Evolutionary conservation across 2,329 filamentous ascomycete species (phyloP).

Genomic region (Beauveria rudraprayagi): DNA sequence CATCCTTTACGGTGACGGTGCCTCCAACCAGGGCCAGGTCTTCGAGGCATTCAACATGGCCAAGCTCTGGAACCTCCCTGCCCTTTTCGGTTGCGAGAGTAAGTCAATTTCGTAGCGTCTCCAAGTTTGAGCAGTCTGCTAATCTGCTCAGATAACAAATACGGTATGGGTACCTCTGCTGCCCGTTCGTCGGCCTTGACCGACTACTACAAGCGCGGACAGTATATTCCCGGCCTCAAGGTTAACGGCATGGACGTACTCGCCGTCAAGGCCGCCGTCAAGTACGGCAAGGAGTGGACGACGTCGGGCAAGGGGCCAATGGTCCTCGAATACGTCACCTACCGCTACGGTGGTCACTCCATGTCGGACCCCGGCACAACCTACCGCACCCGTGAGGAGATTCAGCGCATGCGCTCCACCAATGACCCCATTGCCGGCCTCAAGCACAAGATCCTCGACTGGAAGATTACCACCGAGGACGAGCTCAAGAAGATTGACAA

Average conservation of each 20-base stretch:
- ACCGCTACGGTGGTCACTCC: constrained; percentile 98
- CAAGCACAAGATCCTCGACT: constrained; percentile 97
- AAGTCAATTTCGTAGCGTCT: constrained; percentile 32
- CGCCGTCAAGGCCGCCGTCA: constrained; percentile 90
- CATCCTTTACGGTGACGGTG: constrained; percentile 94
- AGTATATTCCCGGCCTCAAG: constrained; percentile 99
- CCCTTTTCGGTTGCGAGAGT: constrained; percentile 98
- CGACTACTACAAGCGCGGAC: constrained; percentile 99
- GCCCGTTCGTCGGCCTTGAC: constrained; percentile 90
- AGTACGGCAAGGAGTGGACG: constrained; percentile 88
- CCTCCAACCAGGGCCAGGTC: constrained; percentile 97
- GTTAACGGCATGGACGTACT: constrained; percentile 99
- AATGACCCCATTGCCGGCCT: constrained; percentile 97
- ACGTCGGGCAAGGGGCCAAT: constrained; percentile 79
- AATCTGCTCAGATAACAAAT: constrained; percentile 80
- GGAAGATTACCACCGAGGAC: constrained; percentile 83
- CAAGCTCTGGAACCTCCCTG: constrained; percentile 94
- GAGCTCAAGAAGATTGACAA: constrained; percentile 97
- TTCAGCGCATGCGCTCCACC: constrained; percentile 98
- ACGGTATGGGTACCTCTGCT: constrained; percentile 97
- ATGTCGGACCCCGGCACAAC: constrained; percentile 99
- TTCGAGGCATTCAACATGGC: constrained; percentile 99
- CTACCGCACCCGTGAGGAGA: constrained; percentile 98
- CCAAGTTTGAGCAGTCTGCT: constrained; percentile 10
- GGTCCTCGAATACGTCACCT: constrained; percentile 97